These are phyloP conservation scores for Gymnopilus dilepis DNA, from an alignment of 768 basidiomycete species.

Conservation along the genomic window DNA sequence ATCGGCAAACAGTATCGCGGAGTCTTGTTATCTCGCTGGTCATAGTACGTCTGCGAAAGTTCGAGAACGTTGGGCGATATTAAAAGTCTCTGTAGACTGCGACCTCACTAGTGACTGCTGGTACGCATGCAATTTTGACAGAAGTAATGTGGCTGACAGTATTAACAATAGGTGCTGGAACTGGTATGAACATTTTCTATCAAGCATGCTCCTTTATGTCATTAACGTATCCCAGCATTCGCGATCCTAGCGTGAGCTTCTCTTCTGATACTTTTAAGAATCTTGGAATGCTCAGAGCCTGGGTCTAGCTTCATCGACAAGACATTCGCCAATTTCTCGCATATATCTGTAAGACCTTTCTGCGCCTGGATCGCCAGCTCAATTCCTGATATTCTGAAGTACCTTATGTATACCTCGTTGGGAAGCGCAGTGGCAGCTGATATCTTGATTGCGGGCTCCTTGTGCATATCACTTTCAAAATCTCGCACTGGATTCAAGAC, in stretches of 20 bases:
- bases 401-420: slow-evolving; percentile 36
- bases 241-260: slow-evolving; percentile 34
- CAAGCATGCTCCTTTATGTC: neutral
- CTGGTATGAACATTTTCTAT: slow-evolving; percentile 5
- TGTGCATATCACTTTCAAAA: slow-evolving; percentile 51
- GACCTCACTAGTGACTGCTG: neutral
- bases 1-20: neutral
- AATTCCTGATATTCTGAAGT: slow-evolving; percentile 23
- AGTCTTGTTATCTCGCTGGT: neutral
- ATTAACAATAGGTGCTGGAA: slow-evolving; percentile 9
- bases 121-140: too few species aligned
- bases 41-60: neutral
- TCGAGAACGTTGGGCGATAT: neutral
- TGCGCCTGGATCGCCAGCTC: too few species aligned
- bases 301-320: slow-evolving; percentile 27
- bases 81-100: neutral
- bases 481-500: slow-evolving; percentile 58
- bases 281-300: too few species aligned
- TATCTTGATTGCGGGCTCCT: slow-evolving; percentile 44
- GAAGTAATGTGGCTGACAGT: too few species aligned
- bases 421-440: slow-evolving; percentile 46
- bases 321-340: slow-evolving; percentile 31
- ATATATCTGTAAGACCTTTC: slow-evolving; percentile 29
- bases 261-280: neutral
- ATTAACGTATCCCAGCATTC: slow-evolving; percentile 26